These are phyloP conservation scores for Terfezia boudieri DNA, from an alignment of 495 filamentous ascomycete genomes.

Conservation along the genomic window DNA sequence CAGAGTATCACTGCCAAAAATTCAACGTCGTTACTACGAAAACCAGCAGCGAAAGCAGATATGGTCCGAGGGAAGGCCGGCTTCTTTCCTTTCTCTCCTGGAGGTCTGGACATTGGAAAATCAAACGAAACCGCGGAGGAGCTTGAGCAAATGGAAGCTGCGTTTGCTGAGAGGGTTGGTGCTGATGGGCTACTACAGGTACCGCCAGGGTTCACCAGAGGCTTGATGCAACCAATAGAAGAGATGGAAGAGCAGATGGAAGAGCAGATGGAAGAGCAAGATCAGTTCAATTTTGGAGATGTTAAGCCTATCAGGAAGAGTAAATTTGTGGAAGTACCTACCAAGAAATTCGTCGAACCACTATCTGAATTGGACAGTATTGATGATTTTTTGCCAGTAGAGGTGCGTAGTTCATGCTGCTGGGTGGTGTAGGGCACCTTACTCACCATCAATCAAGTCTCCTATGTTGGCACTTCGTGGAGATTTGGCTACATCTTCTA, in stretches of 20 bases:
- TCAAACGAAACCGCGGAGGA: conserved; percentile 24
- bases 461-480: conserved; percentile 73
- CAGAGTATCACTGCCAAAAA: conserved; percentile 85
- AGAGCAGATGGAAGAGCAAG: conserved; percentile 42
- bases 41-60: conserved; percentile 69
- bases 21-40: conserved; percentile 72
- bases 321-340: conserved; percentile 15
- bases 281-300: conserved; percentile 30
- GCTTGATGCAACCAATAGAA: conserved; percentile 48
- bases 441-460: conserved; percentile 25
- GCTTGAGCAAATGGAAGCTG: conserved; percentile 10
- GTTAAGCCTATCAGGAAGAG: conserved; percentile 36
- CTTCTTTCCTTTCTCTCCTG: conserved; percentile 89
- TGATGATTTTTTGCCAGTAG: conserved; percentile 70
- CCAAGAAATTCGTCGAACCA: conserved; percentile 4
- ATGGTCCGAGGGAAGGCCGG: conserved; percentile 90
- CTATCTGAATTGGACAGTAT: conserved; percentile 43
- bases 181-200: conserved; percentile 61
- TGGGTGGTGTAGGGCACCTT: conserved; percentile 1
- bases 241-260: conserved; percentile 32
- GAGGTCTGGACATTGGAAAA: conserved; percentile 72
- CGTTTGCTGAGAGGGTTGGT: conserved; percentile 18
- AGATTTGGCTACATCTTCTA: conserved; percentile 25
- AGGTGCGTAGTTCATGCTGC: conserved; percentile 20
- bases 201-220: conserved; percentile 63